Evolutionary conservation across 768 basidiomycete species (phyloP), one percentile per base, ranked within the genome.

Genomic region (Pilatotrama ljubarskyi): DNA sequence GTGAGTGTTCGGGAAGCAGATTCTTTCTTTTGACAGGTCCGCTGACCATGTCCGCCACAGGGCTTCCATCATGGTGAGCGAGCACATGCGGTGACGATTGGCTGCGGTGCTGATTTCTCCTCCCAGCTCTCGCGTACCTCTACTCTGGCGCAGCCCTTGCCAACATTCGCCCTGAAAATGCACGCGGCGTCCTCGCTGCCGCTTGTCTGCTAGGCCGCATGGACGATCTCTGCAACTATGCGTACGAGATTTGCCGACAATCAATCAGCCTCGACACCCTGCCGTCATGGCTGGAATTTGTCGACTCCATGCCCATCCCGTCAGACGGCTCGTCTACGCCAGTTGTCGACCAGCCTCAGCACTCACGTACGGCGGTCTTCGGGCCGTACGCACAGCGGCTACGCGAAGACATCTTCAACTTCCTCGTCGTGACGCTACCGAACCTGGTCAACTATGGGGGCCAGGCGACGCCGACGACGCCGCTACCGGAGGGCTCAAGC

Each of bases 201-300:
- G 90, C 88, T 14, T 91, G 87, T 73, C 78, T 93, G 35, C 82
- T 95, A 44, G 91, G 91, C 52, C 92, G 91, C 43, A 90, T 95
- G 89, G 85, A 93, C 44, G 91, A 95, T 36, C 78, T 95, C 36
- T 89, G 87, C 73, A 81, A 81, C 63, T 87, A 87, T 68, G 84
- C 93, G 20, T 95, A 94, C 73, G 83, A 85, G 53, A 77, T 85
- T 48, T 93, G 90, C 78, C 82, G 84, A 66, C 84, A 82, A 59
- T 90, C 89, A 40, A 87, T 96, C 75, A 81, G 79, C 44, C 80
- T 88, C 66, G 86, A 90, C 58, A 91, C 84, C 46, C 86, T 95
- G 69, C 71, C 80, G 49, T 80, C 82, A 50, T 94, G 91, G 90
- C 79, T 95, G 38, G 80, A 86, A 63, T 94, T 95, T 73, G 74